Base-by-base conservation (phyloP, 257 asterid species). In the Petunia secreta region DNA sequence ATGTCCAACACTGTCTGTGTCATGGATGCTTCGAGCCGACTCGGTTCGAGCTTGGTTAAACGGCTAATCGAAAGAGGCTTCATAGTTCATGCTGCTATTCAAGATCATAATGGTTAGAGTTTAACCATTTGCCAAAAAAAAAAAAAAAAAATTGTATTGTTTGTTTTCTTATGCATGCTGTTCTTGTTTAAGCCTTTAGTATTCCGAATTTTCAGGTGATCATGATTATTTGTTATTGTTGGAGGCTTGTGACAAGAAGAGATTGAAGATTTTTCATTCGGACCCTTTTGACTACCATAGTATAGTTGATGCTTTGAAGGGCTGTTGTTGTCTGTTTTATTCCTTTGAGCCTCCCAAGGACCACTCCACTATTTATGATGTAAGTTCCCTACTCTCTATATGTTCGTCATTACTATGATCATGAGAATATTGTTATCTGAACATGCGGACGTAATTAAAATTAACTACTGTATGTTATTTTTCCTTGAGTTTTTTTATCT, bases 241-340 rank as follows among this genome's bases (percentile, higher is more conserved):
- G 15, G 4, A 1, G 55, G 4, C 55, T 40, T 3, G 38, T 40
- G 4, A 55, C 62, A 15, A 4, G 50, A 76, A 87, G 89, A 83
- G 85, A 37, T 73, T 93, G 87, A 91, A 84, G 75, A 90, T 91
- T 4, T 95, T 89, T 55, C 83, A 85, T 4, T 80, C 91, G n/a
- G 98, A 95, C 80, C 97, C 95, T 6, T 89, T 95, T 89, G 98
- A 95, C 80, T 95, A 93, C 82, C 97, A 89, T 81, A 95, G 97
- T 87, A 87, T 95, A 54, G 52, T 91, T 85, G 97, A 91, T 25
- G 98, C 98, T 0, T 84, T 95, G 16, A 92, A 86, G 79, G 97
- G 96, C 0, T 94, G 98, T 43, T 88, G 75, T 55, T 96, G 95
- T 52, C 83, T 95, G 89, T 91, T 95, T 75, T 93, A 92, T 89